Evolutionary conservation across 495 filamentous ascomycete species (phyloP), one percentile per base, ranked within the genome.

Genomic region (Talaromyces wortmannii): DNA sequence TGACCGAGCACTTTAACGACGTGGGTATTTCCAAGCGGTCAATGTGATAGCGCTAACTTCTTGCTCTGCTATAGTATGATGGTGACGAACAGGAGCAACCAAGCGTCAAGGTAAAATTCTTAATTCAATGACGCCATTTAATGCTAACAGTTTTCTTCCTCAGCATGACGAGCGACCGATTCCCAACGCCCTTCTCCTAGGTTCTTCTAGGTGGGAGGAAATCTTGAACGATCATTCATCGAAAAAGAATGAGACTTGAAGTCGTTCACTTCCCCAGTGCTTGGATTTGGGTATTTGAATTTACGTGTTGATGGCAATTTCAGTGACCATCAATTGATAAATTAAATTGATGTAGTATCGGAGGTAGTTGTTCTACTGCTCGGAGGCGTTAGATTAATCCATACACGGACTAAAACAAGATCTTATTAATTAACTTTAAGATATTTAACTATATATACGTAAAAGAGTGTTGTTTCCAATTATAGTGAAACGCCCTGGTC

Each of bases 1-100:
- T 62, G 55, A 51, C 56, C 16, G 52, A 60, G 10, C 58, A 59
- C 30, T 65, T 60, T 52, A 52, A 55, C 31, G 62, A 62, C 56
- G 62, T 64, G 18, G 52, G 62, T 60, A 0, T 33, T 51, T 16
- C 53, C n/a, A 29, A 29, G n/a, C 18, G 31, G 15, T 30, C 12
- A 17, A 15, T 23, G 13, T 53, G n/a, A 15, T 47, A 43, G 13
- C 13, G 36, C 18, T 55, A 36, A 45, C 18, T 16, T 16, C 18
- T 40, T 45, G 36, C 36, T 10, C 8, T 13, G 36, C 13, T 40
- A 15, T 43, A 62, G 59, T 62, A 59, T 57, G 50, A 40, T 40
- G 36, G 36, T 40, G 36, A 40, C 5, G 36, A 40, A 40, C 36
- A 8, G 36, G 36, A 40, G 8, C 36, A 40, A 40, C 5, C 36